A percentile compares a stretch with the other conserved stretches of the same genome.
phyloP scores from a whole-genome alignment of 176 grass and related monocot genomes.

The Areca catechu region DNA sequence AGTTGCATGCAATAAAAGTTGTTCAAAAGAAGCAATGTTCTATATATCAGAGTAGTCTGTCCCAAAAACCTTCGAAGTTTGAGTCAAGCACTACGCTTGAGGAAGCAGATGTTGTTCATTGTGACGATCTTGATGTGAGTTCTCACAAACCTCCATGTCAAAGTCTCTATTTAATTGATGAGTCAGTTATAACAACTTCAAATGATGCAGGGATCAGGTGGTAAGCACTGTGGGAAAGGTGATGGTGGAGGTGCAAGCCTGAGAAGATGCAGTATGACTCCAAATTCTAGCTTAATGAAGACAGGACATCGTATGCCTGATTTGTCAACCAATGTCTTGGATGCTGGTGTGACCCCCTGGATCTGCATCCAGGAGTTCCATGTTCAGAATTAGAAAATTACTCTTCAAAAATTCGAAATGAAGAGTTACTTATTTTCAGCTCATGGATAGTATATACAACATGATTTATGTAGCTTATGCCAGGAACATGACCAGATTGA shows the following conservation, averaged over 20 bases:
- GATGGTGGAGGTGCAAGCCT: slow-evolving; percentile 21
- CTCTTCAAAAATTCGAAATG: no score
- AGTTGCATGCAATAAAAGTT: slow-evolving; percentile 30
- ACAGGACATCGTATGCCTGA: slow-evolving; percentile 23
- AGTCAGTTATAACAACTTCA: not conserved
- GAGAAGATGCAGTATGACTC: slow-evolving; percentile 72
- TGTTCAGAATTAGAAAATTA: no score
- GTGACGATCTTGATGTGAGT: no score
- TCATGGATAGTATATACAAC: no score
- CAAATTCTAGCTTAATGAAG: slow-evolving; percentile 33
- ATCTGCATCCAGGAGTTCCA: slow-evolving; percentile 38
- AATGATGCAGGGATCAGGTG: slow-evolving; percentile 27
- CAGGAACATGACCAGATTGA: no score
- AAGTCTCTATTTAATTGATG: no score
- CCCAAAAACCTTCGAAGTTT: slow-evolving; percentile 14
- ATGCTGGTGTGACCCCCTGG: slow-evolving; percentile 43
- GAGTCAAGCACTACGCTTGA: not conserved
- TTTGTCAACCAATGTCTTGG: not conserved
- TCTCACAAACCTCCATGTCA: no score
- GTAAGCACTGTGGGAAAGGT: slow-evolving; percentile 7
- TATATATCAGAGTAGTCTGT: not conserved
- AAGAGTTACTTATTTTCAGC: no score
- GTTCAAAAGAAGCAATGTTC: slow-evolving; percentile 44
- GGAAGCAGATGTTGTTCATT: no score
- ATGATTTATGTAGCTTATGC: no score